A percentile compares a stretch with the other conserved stretches of the same genome.
These are phyloP conservation scores for Diaporthe eres DNA, from an alignment of 2,329 filamentous ascomycete species.

Conservation along the genomic window DNA sequence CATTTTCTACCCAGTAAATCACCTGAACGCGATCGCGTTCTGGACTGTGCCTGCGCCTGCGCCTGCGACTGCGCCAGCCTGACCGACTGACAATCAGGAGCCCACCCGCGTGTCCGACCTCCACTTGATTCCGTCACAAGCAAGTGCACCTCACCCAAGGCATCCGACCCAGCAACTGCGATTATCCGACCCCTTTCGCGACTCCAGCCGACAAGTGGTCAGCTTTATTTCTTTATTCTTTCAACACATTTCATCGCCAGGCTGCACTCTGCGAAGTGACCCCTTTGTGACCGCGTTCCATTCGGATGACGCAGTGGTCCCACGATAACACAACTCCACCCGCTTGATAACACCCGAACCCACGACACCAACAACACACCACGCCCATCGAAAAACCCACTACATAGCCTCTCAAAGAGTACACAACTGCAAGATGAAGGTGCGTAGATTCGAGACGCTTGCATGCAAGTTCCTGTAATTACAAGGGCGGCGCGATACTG, in stretches of 20 bases:
- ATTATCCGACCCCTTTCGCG: background rate
- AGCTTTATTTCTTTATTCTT: background rate
- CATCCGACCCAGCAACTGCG: background rate
- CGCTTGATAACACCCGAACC: constrained; percentile 38
- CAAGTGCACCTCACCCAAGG: constrained; percentile 18
- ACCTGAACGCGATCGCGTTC: constrained; percentile 37
- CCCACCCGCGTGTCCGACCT: constrained; percentile 7
- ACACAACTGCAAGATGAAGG: constrained; percentile 54
- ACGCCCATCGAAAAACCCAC: background rate
- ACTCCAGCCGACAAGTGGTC: background rate
- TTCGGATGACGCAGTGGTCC: constrained; percentile 41
- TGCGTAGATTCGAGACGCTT: constrained; percentile 43
- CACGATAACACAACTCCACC: constrained; percentile 40
- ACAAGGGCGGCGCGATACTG: background rate
- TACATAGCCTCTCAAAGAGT: background rate
- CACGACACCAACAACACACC: constrained; percentile 10
- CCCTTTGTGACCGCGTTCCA: constrained; percentile 26
- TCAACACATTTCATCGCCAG: background rate
- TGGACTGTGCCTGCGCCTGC: constrained; percentile 31
- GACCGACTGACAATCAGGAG: constrained; percentile 25
- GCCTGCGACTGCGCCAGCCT: constrained; percentile 10
- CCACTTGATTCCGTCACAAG: constrained; percentile 23
- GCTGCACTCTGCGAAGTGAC: constrained; percentile 14
- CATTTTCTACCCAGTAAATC: constrained; percentile 26
- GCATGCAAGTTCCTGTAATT: too few species aligned